Base-by-base conservation (phyloP, 2,329 filamentous ascomycete genomes). In the Chaetothyriales sp. region DNA sequence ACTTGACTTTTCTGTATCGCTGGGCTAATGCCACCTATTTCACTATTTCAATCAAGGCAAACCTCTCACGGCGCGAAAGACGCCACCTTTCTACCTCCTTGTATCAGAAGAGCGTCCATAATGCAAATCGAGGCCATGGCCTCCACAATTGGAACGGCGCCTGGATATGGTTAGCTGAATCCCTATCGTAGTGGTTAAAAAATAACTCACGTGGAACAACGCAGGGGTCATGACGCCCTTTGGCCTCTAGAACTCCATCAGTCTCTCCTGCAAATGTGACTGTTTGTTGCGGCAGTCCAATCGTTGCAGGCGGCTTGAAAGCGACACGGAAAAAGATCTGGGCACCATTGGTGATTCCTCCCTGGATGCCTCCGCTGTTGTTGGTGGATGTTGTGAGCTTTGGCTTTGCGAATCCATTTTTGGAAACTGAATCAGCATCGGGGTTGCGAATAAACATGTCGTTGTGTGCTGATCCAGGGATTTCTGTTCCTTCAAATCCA, bases 281-380 rank as follows among this genome's bases (percentile, higher is more conserved):
- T 0, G 92, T 96, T 12, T 75, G 76, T 72, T 96, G 90, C 44
- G 85, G 84, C 69, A 90, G 84, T 45, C 86, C 83, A 64, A 96
- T 96, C 2, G 92, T 96, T 26, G 90, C 89, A 2, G 90, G 81
- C 8, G 90, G 86, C 76, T 96, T 96, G 79, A 96, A 96, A 15
- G 80, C 89, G 4, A 95, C 83, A 48, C 84, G 81, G 78, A 96
- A 96, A 76, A 92, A 96, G 70, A 96, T 87, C 53, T 82, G 83
- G 39, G 86, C 86, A 52, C 90, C 92, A 68, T 96, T 96, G 48
- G 84, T 83, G 68, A 96, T 96, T 49, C 90, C 90, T 44, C 90
- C 92, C 71, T 96, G 90, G 60, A 96, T 86, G 57, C 90, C 92
- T 10, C 90, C 90, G 1, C 84, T 90, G 73, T 95, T 88, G 73